Base-by-base conservation (phyloP, 768 basidiomycete genomes). In the Filobasidium floriforme region DNA sequence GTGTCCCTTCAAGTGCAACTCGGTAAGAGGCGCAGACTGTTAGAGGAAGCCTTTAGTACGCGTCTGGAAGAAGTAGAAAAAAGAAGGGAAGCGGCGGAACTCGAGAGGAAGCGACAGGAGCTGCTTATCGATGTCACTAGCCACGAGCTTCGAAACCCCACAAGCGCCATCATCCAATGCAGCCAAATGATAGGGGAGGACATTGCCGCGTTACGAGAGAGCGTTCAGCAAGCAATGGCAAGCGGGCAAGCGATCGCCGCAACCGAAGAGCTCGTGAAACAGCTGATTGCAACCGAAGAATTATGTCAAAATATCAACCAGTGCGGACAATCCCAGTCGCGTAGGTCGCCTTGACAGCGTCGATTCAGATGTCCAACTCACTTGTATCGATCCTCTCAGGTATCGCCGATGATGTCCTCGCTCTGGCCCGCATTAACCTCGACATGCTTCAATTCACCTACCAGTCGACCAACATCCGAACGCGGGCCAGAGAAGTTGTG, bases 351-450 rank as follows among this genome's bases (percentile, higher is more conserved):
- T 37, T 37, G 4, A 9, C 32, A 37, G 9, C 9, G 3, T 37
- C 32, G n/a, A n/a, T n/a, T n/a, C 32, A 37, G 4, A 37, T 37
- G 32, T 37, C 4, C 32, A 37, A 9, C 9, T 37, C 9, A 37
- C 32, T 37, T 37, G 9, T 37, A 9, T 37, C 3, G 9, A 37
- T 37, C 4, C 9, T 9, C 3, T 9, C 32, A 37, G 32, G 32
- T 57, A 81, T 81, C 32, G 76, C 77, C 41, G 80, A 81, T 66
- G 81, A 81, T 67, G 77, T 81, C 0, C 73, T 81, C 12, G 79
- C 80, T 15, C 68, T 81, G 15, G 80, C 79, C 22, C 68, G 79
- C 41, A 79, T 81, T 52, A 80, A 80, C 64, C 71, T 81, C 4
- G 75, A 78, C 59, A 70, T 71, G 65, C 70, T 72, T 24, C 69